Evolutionary conservation across 2,329 filamentous ascomycete genomes (phyloP).

Genomic region (Elsinoe fawcettii): DNA sequence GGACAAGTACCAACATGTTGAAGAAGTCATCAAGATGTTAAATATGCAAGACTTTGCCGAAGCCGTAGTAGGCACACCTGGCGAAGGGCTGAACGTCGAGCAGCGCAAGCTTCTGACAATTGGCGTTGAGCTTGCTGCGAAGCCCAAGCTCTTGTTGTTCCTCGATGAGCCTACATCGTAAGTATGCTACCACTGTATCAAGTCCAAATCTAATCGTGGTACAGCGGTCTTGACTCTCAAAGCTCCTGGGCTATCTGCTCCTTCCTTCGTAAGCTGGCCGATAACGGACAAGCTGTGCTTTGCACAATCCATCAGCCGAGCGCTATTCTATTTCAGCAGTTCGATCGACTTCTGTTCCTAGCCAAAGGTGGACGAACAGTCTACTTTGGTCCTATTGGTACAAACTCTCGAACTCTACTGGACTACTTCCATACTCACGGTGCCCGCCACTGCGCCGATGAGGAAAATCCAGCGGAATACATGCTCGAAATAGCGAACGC

Average conservation of each 20-base stretch:
- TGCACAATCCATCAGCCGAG: constrained; percentile 91
- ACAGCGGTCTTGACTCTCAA: constrained; percentile 65
- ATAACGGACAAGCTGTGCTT: constrained; percentile 78
- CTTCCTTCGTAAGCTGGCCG: constrained; percentile 67
- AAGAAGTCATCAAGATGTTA: constrained; percentile 56
- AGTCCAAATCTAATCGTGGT: no score
- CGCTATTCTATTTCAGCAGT: constrained; percentile 77
- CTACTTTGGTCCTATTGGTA: constrained; percentile 78
- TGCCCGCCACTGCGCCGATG: constrained; percentile 44
- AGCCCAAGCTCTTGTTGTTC: constrained; percentile 68
- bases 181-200: no score
- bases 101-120: constrained; percentile 61
- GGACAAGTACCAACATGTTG: constrained; percentile 58
- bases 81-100: constrained; percentile 55
- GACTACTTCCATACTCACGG: constrained; percentile 51
- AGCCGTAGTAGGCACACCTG: constrained; percentile 55
- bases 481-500: constrained; percentile 50
- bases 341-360: constrained; percentile 72
- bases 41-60: constrained; percentile 60
- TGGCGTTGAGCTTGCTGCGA: constrained; percentile 52
- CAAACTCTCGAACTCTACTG: constrained; percentile 63
- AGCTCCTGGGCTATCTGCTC: constrained; percentile 70
- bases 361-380: constrained; percentile 72
- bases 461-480: constrained; percentile 67
- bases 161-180: constrained; percentile 70